Evolutionary conservation across 2,329 filamentous ascomycete species (phyloP).

Genomic region (Graphilbum sp.): DNA sequence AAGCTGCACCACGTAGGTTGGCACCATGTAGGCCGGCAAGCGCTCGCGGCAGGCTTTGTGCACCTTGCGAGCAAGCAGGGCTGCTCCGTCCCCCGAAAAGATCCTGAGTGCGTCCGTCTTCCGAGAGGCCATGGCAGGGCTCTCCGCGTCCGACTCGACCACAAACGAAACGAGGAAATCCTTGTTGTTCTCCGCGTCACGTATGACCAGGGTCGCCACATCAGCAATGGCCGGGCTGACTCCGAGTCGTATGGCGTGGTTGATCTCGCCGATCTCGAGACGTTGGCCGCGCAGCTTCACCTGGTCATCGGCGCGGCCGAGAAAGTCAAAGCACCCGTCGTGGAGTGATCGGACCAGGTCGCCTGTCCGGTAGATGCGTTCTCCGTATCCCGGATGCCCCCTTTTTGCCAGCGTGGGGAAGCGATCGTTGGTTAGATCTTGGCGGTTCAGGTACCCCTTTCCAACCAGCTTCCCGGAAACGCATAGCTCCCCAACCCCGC

Average conservation of each 20-base stretch:
- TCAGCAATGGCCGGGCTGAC: slow-evolving; percentile 41
- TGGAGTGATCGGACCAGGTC: slow-evolving; percentile 71
- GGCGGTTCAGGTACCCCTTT: slow-evolving; percentile 71
- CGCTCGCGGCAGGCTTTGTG: slow-evolving; percentile 48
- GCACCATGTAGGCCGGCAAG: slow-evolving; percentile 79
- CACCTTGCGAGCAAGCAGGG: slow-evolving; percentile 27
- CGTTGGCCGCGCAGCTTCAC: slow-evolving; percentile 82
- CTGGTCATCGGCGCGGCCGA: slow-evolving; percentile 79
- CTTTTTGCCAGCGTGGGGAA: slow-evolving; percentile 46
- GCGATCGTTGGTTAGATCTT: slow-evolving; percentile 57
- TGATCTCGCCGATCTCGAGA: slow-evolving; percentile 83
- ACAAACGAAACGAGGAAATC: slow-evolving; percentile 74
- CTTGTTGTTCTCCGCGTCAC: slow-evolving; percentile 57
- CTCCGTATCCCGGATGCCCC: slow-evolving; percentile 21
- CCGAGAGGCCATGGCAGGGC: not conserved
- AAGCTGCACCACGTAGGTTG: slow-evolving; percentile 63
- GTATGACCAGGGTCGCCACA: slow-evolving; percentile 57
- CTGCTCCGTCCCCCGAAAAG: slow-evolving; percentile 16
- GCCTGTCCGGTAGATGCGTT: slow-evolving; percentile 70
- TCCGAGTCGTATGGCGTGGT: slow-evolving; percentile 56
- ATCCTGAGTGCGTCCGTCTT: slow-evolving; percentile 10
- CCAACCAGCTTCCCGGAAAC: slow-evolving; percentile 77
- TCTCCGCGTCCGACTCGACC: slow-evolving; percentile 12
- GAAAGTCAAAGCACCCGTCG: slow-evolving; percentile 71
- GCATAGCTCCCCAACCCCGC: slow-evolving; percentile 75